Evolutionary conservation across 169 alveolate genomes (phyloP).

Genomic region (Fabrea salina): DNA sequence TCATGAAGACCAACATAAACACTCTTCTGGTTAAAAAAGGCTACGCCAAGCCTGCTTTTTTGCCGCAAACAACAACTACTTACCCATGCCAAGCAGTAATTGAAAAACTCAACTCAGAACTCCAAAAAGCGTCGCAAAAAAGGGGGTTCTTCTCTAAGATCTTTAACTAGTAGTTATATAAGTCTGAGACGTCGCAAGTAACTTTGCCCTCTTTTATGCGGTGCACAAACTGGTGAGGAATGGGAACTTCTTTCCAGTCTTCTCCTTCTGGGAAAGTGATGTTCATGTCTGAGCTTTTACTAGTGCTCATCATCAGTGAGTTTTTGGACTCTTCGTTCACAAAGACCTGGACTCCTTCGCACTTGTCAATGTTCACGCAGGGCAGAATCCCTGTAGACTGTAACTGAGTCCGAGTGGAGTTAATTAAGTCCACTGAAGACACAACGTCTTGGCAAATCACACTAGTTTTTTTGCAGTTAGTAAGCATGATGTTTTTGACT

Average conservation of each 20-base stretch:
- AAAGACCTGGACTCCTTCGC: constrained; percentile 38
- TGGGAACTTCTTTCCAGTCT: constrained; percentile 49
- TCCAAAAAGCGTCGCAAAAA: no score
- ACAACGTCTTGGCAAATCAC: constrained; percentile 47
- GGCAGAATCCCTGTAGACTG: constrained; percentile 52
- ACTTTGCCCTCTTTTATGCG: background rate
- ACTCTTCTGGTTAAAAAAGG: no score
- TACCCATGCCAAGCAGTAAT: no score
- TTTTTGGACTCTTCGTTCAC: constrained; percentile 27
- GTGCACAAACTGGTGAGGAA: constrained; percentile 49
- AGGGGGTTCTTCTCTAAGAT: no score
- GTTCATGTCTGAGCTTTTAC: constrained; percentile 54
- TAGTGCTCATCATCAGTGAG: constrained; percentile 34
- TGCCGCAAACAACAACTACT: no score
- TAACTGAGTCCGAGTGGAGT: constrained; percentile 36
- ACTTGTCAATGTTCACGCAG: constrained; percentile 40
- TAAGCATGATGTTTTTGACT: constrained; percentile 39
- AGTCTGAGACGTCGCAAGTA: background rate
- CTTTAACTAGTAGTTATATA: background rate
- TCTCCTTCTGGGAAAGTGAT: constrained; percentile 44
- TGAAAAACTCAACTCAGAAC: no score
- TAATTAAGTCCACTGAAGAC: constrained; percentile 40
- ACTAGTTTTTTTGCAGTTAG: constrained; percentile 40
- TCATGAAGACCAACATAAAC: no score
- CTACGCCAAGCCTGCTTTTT: no score